Conservation (phyloP, 352 stramenopile species). For the Phytophthora pini region DNA sequence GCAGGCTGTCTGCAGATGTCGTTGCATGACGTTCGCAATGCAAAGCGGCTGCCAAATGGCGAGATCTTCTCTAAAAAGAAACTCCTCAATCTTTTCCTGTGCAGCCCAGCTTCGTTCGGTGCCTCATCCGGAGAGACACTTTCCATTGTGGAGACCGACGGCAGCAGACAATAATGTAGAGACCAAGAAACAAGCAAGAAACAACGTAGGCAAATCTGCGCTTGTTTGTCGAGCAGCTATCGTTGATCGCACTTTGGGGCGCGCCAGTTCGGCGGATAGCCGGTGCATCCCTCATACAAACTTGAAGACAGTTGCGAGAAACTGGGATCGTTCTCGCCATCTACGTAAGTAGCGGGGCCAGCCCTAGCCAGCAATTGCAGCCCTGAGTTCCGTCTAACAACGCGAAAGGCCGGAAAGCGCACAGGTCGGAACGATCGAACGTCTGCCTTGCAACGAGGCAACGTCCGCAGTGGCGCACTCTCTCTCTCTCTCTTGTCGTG, state of each 20-base stretch:
- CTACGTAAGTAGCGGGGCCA: slow-evolving; percentile 15
- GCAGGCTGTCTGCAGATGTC: slow-evolving; percentile 1
- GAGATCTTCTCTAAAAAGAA: neutral
- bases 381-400: slow-evolving; percentile 33
- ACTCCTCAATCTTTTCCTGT: too few relatives aligned
- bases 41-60: neutral
- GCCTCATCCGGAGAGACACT: neutral
- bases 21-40: slow-evolving; percentile 4
- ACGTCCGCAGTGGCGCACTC: slow-evolving; percentile 13
- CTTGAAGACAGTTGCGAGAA: slow-evolving; percentile 26
- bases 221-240: slow-evolving; percentile 3
- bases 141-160: too few relatives aligned
- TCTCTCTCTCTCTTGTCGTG: slow-evolving; percentile 9
- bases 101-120: too few relatives aligned
- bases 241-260: slow-evolving; percentile 15
- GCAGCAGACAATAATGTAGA: neutral
- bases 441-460: slow-evolving; percentile 19
- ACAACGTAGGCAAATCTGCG: neutral
- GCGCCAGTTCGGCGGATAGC: slow-evolving; percentile 25
- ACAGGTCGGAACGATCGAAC: slow-evolving; percentile 24
- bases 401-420: slow-evolving; percentile 26
- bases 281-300: slow-evolving; percentile 29
- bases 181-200: neutral
- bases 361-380: slow-evolving; percentile 26
- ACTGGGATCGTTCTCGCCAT: slow-evolving; percentile 14